Evolutionary conservation across 257 asterid species (phyloP), one percentile per base, ranked within the genome.

Genomic region (Solanum medicagineum): DNA sequence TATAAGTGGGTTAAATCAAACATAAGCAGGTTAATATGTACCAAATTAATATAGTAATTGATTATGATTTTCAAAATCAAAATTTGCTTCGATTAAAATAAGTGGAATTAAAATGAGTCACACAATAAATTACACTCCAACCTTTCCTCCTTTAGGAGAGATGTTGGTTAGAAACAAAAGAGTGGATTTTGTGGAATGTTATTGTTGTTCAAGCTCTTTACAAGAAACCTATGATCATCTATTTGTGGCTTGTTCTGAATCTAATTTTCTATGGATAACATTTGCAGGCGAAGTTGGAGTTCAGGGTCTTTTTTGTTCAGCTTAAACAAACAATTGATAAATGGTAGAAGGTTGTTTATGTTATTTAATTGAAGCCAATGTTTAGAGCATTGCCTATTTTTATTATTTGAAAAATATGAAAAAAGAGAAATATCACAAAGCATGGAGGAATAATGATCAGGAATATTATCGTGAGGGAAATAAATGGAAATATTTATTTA

Each of bases 1-100:
- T 4, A 2, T 4, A 2, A 36, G 51, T 36, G 6, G 10, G 17
- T 32, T 5, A 9, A 24, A 4, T 42, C 2, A n/a, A 73, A 6
- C 16, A 10, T 11, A 15, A n/a, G 2, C 4, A 0, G 7, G 1
- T n/a, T 0, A n/a, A n/a, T 44, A 44, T 3, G 7, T 1, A 7
- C 13, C 4, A 73, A 73, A n/a, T 44, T 13, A 73, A 73, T 22
- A n/a, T 13, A 73, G 45, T 22, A n/a, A 20, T 12, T 7, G 0
- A 45, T 12, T 13, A 6, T 11, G 11, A 45, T 11, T 73, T 73
- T 44, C 10, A n/a, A 65, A 26, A 14, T 13, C 5, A 36, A 68
- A 32, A 68, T 32, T 68, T 16, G 14, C 14, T 32, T 42, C 75
- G 1, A 2, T 4, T 2, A 22, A 47, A 13, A n/a, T 75, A n/a